Base-by-base conservation (phyloP, 2,329 filamentous ascomycete species). In the Stemphylium vesicarium region DNA sequence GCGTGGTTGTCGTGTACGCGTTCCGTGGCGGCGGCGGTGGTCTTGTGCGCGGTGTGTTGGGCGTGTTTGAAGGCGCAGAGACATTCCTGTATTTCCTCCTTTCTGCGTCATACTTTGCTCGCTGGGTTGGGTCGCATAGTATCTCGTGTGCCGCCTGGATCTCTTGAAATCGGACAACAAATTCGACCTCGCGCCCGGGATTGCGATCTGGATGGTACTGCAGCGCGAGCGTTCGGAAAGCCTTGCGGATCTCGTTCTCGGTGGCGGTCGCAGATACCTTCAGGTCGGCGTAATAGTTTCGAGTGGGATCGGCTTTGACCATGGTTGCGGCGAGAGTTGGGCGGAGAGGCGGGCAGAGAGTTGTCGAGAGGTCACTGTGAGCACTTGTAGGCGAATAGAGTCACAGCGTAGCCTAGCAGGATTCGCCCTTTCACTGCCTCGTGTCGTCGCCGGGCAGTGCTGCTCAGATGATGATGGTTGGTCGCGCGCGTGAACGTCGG, bases 161-260 rank as follows among this genome's bases (percentile, higher is more conserved):
- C 44, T 88, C 85, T 74, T 96, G 90, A 69, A 96, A 96, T 69
- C 91, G 90, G 29, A 88, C 82, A 62, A 90, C 91, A 70, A 89
- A 89, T 69, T 94, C 91, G 53, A 85, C 78, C 76, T 96, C 92
- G 69, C 85, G 86, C 46, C 92, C 92, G 10, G 89, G 91, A 70
- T 96, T 96, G 56, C 92, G 88, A 73, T 96, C 92, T 7, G 92
- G 92, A 70, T 96, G 92, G 69, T 90, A 96, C 74, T 90, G 90
- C 41, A 96, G 81, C 42, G 92, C 92, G 69, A 96, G 84, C 75
- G 92, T 92, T 64, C 89, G 85, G 76, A 92, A 96, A 68, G 93
- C 89, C 75, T 89, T 95, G 79, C 91, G 94, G 72, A 96, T 87
- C 36, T 95, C 91, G 26, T 87, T 84, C 38, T 86, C 78, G 62